Evolutionary conservation across 768 basidiomycete genomes (phyloP), one percentile per base, ranked within the genome.

Genomic region (Suillus americanus): DNA sequence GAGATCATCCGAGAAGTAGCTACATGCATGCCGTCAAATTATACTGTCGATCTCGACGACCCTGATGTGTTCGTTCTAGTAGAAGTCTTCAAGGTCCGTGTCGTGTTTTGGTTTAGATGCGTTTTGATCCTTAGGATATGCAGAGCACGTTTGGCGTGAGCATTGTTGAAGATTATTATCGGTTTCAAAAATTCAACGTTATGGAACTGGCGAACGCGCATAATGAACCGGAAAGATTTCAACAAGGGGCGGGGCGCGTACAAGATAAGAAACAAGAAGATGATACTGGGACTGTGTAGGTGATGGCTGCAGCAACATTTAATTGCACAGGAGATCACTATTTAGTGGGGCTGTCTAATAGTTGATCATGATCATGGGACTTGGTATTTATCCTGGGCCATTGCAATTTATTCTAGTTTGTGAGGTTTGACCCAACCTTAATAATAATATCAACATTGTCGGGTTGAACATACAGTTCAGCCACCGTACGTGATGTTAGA

Each of bases 61-160:
- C 89, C 92, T 0, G 83, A 90, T 50, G 76, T 91, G 3, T 92
- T 91, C 65, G 83, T 94, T 54, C 82, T 94, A 8, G 86, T 93
- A 7, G 91, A 94, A 70, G 82, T 94, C 5, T 94, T 93, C 81
- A 94, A 94, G 84, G 92, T 89, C 61, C 50, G 79, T 73, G 16
- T 41, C 28, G 12, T 54, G 55, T 25, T 62, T n/a, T n/a, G 18
- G 59, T 28, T 40, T 3, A 37, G 61, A 9, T 60, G 9, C 45
- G 14, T 43, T 3, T 50, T 5, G 55, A 63, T 38, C n/a, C 9
- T 50, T 14, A 2, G 30, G 62, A 33, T 50, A 20, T 18, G n/a
- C 70, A 94, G 92, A 87, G 86, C 66, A 79, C 90, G 0, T 93
- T 91, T 68, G 90, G 93, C 3, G 79, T 94, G 33, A 87, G 91